Conservation (phyloP, 2,329 filamentous ascomycete genomes). For the Rhinocladiella mackenziei region DNA sequence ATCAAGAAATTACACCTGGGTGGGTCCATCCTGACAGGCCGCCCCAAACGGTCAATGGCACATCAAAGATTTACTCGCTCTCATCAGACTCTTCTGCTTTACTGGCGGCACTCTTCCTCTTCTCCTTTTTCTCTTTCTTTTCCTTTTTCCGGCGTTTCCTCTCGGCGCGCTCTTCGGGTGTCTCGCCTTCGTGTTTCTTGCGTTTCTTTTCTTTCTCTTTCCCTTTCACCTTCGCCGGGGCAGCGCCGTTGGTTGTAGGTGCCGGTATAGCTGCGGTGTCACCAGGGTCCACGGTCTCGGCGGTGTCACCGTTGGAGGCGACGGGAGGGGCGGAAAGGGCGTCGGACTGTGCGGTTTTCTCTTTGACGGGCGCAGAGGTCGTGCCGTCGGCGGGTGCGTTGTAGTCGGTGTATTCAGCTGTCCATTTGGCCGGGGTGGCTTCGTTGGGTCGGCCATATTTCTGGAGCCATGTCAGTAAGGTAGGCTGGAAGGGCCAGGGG, state of each 20-base stretch:
- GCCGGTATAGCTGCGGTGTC: conserved; percentile 35
- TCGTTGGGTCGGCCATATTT: conserved; percentile 95
- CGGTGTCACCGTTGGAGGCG: conserved; percentile 32
- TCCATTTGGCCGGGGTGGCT: conserved; percentile 90
- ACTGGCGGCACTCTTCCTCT: conserved; percentile 22
- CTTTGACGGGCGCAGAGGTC: conserved; percentile 42
- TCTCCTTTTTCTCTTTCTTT: conserved; percentile 52
- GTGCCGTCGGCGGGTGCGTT: conserved; percentile 51
- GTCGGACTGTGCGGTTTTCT: conserved; percentile 38
- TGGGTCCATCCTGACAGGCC: no score
- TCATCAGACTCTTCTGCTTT: conserved; percentile 27
- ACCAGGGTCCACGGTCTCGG: conserved; percentile 43
- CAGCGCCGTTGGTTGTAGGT: conserved; percentile 37
- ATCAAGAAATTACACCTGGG: no score
- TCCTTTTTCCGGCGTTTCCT: conserved; percentile 52
- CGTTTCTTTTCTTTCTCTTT: conserved; percentile 48
- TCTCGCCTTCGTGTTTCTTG: conserved; percentile 57
- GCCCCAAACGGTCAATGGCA: no score
- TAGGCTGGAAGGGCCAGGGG: background rate
- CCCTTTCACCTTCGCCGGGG: conserved; percentile 40
- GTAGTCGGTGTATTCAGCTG: conserved; percentile 87
- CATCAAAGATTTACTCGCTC: conserved; percentile 9
- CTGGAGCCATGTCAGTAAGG: conserved; percentile 37
- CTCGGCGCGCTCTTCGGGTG: conserved; percentile 45
- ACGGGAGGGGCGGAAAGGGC: conserved; percentile 31